Conservation (phyloP, 1,139 yeast species). For the Suhomyces bokatorum region DNA sequence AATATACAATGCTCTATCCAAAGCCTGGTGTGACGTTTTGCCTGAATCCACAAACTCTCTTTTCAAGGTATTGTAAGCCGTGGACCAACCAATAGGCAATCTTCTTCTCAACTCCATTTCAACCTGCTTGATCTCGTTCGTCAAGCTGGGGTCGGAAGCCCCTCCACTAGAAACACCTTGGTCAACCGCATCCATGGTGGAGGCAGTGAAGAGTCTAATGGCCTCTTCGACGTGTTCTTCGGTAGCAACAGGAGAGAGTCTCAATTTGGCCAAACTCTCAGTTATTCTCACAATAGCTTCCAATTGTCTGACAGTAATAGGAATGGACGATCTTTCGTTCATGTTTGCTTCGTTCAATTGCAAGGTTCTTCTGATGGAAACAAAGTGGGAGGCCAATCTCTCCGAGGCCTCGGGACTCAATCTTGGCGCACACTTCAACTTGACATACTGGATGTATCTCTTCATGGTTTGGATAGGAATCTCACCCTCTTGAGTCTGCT, state of each 20-base stretch:
- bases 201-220: slow-evolving; percentile 87
- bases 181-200: slow-evolving; percentile 96
- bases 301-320: slow-evolving; percentile 94
- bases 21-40: slow-evolving; percentile 65
- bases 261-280: slow-evolving; percentile 88
- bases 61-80: slow-evolving; percentile 80
- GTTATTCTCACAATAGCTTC: slow-evolving; percentile 97
- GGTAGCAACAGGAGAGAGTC: slow-evolving; percentile 78
- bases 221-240: slow-evolving; percentile 96
- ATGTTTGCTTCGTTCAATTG: slow-evolving; percentile 79
- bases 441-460: slow-evolving; percentile 87
- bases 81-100: slow-evolving; percentile 95
- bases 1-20: slow-evolving; percentile 80
- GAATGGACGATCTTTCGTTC: slow-evolving; percentile 91
- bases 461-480: slow-evolving; percentile 90
- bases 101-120: slow-evolving; percentile 87
- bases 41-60: slow-evolving; percentile 81
- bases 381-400: slow-evolving; percentile 90
- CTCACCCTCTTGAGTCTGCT: slow-evolving; percentile 71
- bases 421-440: slow-evolving; percentile 89
- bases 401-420: slow-evolving; percentile 88
- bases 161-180: slow-evolving; percentile 63
- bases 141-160: slow-evolving; percentile 51
- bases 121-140: slow-evolving; percentile 71
- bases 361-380: slow-evolving; percentile 81